phyloP scores from a whole-genome alignment of 192 early-diverging fungal species.

The Allomyces javanicus region DNA sequence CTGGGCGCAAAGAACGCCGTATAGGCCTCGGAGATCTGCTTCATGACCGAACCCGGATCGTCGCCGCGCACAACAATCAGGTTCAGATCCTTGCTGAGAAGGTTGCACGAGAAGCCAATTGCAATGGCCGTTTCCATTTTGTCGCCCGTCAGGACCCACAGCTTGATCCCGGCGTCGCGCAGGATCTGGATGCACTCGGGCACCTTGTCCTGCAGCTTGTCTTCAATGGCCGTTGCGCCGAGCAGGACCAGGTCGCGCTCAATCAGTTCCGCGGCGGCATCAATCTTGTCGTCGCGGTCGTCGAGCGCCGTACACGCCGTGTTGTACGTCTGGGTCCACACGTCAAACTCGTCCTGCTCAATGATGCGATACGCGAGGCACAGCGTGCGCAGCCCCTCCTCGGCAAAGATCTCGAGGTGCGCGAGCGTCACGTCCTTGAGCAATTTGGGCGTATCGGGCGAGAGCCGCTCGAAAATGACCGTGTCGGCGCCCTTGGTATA shows the following conservation, averaged over 20 bases:
- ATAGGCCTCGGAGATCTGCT: constrained; percentile 15
- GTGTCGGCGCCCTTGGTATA: constrained; percentile 92
- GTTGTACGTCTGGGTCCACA: constrained; percentile 55
- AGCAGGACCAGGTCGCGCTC: constrained; percentile 36
- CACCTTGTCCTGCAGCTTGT: constrained; percentile 57
- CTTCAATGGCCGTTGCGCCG: constrained; percentile 62
- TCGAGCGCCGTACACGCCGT: constrained; percentile 44
- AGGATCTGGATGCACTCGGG: constrained; percentile 47
- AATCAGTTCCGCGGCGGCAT: constrained; percentile 50
- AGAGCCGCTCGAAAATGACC: constrained; percentile 73
- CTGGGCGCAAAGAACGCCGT: constrained; percentile 9
- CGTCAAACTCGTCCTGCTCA: constrained; percentile 45
- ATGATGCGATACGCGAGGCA: constrained; percentile 62
- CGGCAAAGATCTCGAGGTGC: constrained; percentile 57
- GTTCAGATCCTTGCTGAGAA: constrained; percentile 39
- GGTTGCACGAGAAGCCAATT: constrained; percentile 52
- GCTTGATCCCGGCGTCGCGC: constrained; percentile 42
- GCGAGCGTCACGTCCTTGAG: constrained; percentile 33
- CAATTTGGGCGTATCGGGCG: not conserved
- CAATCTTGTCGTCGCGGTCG: constrained; percentile 53
- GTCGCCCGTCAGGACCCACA: constrained; percentile 69
- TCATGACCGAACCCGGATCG: not conserved
- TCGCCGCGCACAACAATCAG: constrained; percentile 29
- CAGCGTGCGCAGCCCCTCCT: constrained; percentile 75
- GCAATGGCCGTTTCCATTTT: constrained; percentile 66